phyloP scores from a whole-genome alignment of 495 filamentous ascomycete species.

The Chlorociboria aeruginascens region DNA sequence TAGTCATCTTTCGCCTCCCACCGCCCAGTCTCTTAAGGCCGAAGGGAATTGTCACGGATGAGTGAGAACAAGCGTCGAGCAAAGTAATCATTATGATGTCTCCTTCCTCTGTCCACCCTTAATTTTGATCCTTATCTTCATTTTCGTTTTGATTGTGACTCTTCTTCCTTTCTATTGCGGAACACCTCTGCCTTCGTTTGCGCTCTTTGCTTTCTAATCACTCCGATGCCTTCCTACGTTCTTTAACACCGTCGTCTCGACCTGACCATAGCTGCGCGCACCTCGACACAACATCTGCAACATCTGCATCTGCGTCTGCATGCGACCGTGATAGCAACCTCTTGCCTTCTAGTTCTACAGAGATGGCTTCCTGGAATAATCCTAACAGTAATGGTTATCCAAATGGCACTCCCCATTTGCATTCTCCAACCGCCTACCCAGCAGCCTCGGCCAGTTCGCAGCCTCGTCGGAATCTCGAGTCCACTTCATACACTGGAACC shows the following conservation, averaged over 20 bases:
- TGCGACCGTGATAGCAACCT: conserved; percentile 9
- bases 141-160: background rate
- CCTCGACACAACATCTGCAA: background rate
- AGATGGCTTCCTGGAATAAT: conserved; percentile 18
- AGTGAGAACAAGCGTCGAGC: too few species aligned
- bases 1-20: too few species aligned
- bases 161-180: background rate
- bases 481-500: background rate
- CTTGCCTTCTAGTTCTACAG: background rate
- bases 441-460: background rate
- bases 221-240: background rate
- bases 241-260: background rate
- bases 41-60: too few species aligned
- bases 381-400: conserved; percentile 13
- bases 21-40: too few species aligned
- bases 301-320: conserved; percentile 9
- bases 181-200: background rate
- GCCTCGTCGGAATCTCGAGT: background rate
- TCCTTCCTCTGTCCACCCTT: too few species aligned
- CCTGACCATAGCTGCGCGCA: background rate
- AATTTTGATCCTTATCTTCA: background rate
- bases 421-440: background rate
- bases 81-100: too few species aligned
- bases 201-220: background rate
- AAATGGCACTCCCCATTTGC: background rate